These are phyloP conservation scores for Nyssa sinensis DNA, from an alignment of 148 eudicot genomes.

Conservation along the genomic window DNA sequence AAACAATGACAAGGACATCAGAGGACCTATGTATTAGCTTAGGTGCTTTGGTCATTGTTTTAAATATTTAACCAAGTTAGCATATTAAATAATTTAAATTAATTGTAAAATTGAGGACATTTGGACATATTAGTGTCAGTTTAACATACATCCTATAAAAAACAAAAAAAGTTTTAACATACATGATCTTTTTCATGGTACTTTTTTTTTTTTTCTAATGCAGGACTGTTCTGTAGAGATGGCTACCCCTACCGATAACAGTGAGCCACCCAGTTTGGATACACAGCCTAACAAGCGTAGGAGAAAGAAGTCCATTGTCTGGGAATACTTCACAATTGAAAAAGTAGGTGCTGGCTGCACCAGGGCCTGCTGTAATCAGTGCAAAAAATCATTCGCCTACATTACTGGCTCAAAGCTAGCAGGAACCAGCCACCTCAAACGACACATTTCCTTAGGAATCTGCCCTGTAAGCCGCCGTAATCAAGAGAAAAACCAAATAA, in stretches of 20 bases:
- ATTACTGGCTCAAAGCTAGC: slow-evolving; percentile 63
- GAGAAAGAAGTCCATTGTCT: slow-evolving; percentile 75
- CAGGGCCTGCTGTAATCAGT: slow-evolving; percentile 73
- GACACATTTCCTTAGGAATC: slow-evolving; percentile 66
- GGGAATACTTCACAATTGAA: slow-evolving; percentile 78
- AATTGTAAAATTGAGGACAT: too few species aligned
- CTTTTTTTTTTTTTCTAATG: background rate
- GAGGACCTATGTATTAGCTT: too few species aligned
- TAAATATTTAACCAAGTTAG: background rate
- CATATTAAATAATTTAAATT: background rate
- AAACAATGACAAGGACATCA: too few species aligned
- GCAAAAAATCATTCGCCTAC: slow-evolving; percentile 84
- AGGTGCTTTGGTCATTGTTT: background rate
- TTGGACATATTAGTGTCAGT: background rate
- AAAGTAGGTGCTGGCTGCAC: slow-evolving; percentile 42
- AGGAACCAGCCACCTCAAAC: slow-evolving; percentile 87
- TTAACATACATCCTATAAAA: too few species aligned
- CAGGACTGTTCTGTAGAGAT: slow-evolving; percentile 16
- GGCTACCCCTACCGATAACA: slow-evolving; percentile 29
- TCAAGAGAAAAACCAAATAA: slow-evolving; percentile 32
- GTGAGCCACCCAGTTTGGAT: slow-evolving; percentile 27
- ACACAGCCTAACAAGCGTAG: slow-evolving; percentile 48
- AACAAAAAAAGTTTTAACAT: too few species aligned
- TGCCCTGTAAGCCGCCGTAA: slow-evolving; percentile 49
- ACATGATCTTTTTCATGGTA: background rate